Conservation (phyloP, 2,329 filamentous ascomycete species). For the Celoporthe dispersa region DNA sequence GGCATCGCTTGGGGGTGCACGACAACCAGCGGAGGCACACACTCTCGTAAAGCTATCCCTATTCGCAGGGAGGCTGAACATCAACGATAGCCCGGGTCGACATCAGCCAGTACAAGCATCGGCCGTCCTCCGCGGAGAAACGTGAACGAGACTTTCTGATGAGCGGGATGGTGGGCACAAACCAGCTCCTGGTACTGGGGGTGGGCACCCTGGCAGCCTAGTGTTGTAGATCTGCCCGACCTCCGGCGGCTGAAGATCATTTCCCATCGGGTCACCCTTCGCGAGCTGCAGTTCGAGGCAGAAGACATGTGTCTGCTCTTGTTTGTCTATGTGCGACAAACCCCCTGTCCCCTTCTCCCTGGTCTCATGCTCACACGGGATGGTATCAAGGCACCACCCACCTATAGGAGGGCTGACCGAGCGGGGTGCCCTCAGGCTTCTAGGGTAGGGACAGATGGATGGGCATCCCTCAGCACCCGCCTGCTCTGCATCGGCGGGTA, state of each 20-base stretch:
- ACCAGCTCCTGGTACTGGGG: not conserved
- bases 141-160: not conserved
- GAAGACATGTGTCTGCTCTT: not conserved
- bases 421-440: too few species aligned
- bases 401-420: too few species aligned
- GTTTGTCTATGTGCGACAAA: too few species aligned
- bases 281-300: not conserved
- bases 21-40: not conserved
- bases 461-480: too few species aligned
- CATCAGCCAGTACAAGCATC: constrained; percentile 14
- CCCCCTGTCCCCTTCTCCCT: not conserved
- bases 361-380: not conserved
- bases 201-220: not conserved
- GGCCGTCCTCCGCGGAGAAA: constrained; percentile 17
- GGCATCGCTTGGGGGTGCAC: constrained; percentile 11
- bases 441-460: too few species aligned
- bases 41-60: not conserved
- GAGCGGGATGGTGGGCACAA: not conserved
- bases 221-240: not conserved
- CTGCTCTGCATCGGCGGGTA: not conserved
- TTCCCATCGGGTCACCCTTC: not conserved
- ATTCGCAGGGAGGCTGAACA: not conserved
- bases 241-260: constrained; percentile 4
- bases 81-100: constrained; percentile 4
- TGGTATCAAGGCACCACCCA: too few species aligned